phyloP scores from a whole-genome alignment of 352 stramenopile genomes.

The Phytophthora multivora region DNA sequence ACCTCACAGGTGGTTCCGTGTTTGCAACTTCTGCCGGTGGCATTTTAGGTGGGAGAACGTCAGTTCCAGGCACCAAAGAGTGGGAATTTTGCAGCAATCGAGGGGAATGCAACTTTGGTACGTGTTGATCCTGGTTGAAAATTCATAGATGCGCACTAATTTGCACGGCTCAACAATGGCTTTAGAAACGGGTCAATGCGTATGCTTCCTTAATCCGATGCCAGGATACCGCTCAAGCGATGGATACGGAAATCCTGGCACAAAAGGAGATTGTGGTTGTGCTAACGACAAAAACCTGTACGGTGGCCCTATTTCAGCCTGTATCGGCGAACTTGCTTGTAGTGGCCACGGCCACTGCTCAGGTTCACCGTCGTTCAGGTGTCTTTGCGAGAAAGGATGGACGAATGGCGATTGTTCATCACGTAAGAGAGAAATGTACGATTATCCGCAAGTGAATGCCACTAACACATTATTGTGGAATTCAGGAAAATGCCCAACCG shows the following conservation, averaged over 20 bases:
- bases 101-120: conserved; percentile 79
- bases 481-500: conserved; percentile 61
- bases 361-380: conserved; percentile 57
- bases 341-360: conserved; percentile 77
- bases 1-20: conserved; percentile 56
- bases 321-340: conserved; percentile 69
- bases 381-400: conserved; percentile 69
- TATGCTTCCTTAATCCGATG: conserved; percentile 71
- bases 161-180: background rate
- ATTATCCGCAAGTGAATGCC: no score
- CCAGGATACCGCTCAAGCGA: conserved; percentile 82
- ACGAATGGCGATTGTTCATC: conserved; percentile 63
- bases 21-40: conserved; percentile 49
- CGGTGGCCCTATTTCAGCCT: conserved; percentile 59
- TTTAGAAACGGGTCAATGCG: conserved; percentile 52
- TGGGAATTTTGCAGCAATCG: conserved; percentile 89
- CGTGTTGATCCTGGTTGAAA: background rate
- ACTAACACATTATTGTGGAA: background rate
- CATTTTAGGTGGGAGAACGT: conserved; percentile 47
- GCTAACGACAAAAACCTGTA: conserved; percentile 83
- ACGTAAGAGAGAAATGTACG: conserved; percentile 30
- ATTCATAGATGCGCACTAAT: no score
- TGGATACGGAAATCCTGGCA: conserved; percentile 85
- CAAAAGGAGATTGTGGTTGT: conserved; percentile 92
- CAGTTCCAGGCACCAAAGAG: conserved; percentile 87